Base-by-base conservation (phyloP, 2,329 filamentous ascomycete species). In the Ceratocystis ficicola region DNA sequence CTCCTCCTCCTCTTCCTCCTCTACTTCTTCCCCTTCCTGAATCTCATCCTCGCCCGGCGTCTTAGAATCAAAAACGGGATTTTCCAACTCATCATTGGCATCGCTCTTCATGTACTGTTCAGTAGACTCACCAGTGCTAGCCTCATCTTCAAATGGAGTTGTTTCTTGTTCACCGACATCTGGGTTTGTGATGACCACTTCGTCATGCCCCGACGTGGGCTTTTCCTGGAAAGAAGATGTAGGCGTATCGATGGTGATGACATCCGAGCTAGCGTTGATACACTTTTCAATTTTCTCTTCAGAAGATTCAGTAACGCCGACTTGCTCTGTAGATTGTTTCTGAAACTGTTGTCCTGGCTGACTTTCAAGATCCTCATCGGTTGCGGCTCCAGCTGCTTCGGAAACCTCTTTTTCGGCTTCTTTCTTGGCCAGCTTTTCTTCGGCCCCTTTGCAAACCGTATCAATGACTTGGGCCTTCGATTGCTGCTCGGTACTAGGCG, bases 31-130 rank as follows among this genome's bases (percentile, higher is more conserved):
- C 4, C 32, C 25, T 8, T 63, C 61, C 22, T n/a, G 44, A 10
- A 50, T n/a, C 28, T 63, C 61, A 30, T 63, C 61, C 25, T 63
- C 61, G 17, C 7, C 17, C n/a, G 30, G 46, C n/a, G 44, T 50
- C 30, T 63, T 48, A 2, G 30, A 22, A 20, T 48, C 55, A 59
- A 2, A 4, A 7, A 20, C 20, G n/a, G 32, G 5, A 10, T 36
- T 30, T 10, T 25, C 32, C 8, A 30, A 32, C 25, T 59, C 55
- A n/a, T 59, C 55, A 20, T 59, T 4, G 4, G 3, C 12, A 25
- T 59, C 28, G 17, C 17, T n/a, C 15, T 59, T 36, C 25, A 20
- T 4, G 17, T 30, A 3, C n/a, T 5, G 15, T 17, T 59, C 28
- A n/a, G 55, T 12, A n/a, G 17, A 59, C 28, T 59, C 55, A n/a